Conservation (phyloP, 345 rosid species). For the Rhizophora apiculata region DNA sequence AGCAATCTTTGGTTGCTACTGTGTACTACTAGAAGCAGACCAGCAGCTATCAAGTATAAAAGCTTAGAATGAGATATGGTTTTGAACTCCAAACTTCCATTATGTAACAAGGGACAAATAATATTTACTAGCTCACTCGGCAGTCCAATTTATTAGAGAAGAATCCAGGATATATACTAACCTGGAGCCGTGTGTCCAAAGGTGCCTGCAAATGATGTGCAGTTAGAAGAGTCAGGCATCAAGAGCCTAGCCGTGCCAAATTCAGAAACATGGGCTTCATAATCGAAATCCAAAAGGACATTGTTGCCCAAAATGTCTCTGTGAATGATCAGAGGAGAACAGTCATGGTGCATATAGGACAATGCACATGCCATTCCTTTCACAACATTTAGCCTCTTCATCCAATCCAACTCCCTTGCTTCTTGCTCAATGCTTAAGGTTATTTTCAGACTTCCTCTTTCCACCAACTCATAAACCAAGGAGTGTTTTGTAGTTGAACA, state of each 20-base stretch:
- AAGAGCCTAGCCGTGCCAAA: slow-evolving; percentile 5
- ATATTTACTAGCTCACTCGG: no score
- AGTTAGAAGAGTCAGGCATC: slow-evolving; percentile 6
- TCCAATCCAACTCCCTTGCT: slow-evolving; percentile 13
- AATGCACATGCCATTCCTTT: slow-evolving; percentile 14
- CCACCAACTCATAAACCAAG: slow-evolving; percentile 10
- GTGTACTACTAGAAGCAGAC: no score
- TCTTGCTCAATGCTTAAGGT: not conserved
- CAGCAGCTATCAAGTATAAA: no score
- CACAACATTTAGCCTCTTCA: slow-evolving; percentile 9
- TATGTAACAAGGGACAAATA: no score
- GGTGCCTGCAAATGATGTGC: slow-evolving; percentile 19
- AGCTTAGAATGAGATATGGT: no score
- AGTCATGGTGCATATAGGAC: slow-evolving; percentile 17
- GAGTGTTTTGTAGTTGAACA: slow-evolving; percentile 6
- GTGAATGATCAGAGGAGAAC: slow-evolving; percentile 14
- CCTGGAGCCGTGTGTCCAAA: slow-evolving; percentile 17
- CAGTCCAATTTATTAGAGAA: no score
- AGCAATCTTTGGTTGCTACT: no score
- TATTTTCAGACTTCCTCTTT: slow-evolving; percentile 12
- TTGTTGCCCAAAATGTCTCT: slow-evolving; percentile 10
- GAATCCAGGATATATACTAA: not conserved
- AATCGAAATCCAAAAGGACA: slow-evolving; percentile 9
- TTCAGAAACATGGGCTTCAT: slow-evolving; percentile 16
- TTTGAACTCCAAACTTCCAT: not conserved